Evolutionary conservation across 139 green algal species (phyloP).

Genomic region (Volvox africanus): DNA sequence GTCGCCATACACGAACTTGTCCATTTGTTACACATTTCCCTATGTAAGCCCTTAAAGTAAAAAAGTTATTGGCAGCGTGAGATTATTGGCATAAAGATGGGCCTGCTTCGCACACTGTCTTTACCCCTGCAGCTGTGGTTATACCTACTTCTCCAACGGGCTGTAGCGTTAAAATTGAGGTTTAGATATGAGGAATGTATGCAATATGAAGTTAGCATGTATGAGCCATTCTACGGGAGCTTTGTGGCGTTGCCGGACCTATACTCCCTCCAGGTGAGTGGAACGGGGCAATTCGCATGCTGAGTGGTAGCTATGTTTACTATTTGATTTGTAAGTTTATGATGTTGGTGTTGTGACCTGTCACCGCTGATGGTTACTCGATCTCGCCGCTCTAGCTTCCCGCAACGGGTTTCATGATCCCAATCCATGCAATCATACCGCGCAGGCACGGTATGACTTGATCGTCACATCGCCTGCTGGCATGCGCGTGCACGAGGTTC

Average conservation of each 20-base stretch:
- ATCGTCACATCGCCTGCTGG: slow-evolving; percentile 50
- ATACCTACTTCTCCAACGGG: not conserved
- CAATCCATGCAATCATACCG: not conserved
- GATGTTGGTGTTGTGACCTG: not conserved
- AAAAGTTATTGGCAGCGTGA: not conserved
- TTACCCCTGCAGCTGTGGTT: not conserved
- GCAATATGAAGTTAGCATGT: slow-evolving; percentile 59
- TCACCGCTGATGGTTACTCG: not conserved
- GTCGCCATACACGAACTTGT: too few species aligned
- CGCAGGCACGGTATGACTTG: slow-evolving; percentile 56
- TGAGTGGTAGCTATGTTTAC: too few species aligned
- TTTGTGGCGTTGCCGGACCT: slow-evolving; percentile 63
- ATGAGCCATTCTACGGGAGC: slow-evolving; percentile 66
- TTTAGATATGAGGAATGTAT: slow-evolving; percentile 69
- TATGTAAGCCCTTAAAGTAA: not conserved
- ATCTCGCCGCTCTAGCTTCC: slow-evolving; percentile 6
- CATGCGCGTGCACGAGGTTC: slow-evolving; percentile 53
- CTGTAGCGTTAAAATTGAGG: slow-evolving; percentile 63
- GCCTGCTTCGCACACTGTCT: not conserved
- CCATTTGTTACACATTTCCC: too few species aligned
- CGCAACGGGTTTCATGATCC: not conserved
- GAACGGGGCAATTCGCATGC: too few species aligned
- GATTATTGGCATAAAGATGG: not conserved
- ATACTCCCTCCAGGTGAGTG: slow-evolving; percentile 44
- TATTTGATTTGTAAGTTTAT: too few species aligned